phyloP scores from a whole-genome alignment of 495 filamentous ascomycete genomes.

The Neurospora sp. region DNA sequence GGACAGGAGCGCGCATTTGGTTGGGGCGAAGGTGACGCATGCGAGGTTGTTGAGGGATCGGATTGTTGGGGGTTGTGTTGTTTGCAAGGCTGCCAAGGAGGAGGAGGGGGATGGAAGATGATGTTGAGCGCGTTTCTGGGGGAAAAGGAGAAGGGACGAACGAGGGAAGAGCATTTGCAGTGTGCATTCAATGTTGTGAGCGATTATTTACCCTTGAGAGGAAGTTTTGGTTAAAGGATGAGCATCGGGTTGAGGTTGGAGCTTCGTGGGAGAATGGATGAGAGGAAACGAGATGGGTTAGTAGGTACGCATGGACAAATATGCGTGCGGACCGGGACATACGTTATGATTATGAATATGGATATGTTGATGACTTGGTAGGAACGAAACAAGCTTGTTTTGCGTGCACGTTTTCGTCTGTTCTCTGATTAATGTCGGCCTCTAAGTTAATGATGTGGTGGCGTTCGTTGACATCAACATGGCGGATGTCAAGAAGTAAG shows the following conservation, averaged over 20 bases:
- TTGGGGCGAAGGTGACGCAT: conserved; percentile 83
- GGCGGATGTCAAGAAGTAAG: background rate
- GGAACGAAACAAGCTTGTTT: background rate
- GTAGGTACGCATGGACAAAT: background rate
- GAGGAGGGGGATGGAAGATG: background rate
- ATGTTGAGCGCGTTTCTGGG: background rate
- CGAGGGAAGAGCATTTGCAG: background rate
- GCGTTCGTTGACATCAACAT: background rate
- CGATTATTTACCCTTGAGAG: background rate
- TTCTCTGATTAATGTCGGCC: too few species aligned
- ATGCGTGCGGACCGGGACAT: background rate
- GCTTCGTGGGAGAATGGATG: background rate
- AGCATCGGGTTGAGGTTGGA: background rate
- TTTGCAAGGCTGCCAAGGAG: conserved; percentile 34
- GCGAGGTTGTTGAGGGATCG: conserved; percentile 66
- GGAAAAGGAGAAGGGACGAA: background rate
- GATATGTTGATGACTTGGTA: background rate
- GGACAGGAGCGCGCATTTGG: conserved; percentile 30
- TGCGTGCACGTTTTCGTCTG: background rate
- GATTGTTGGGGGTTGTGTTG: conserved; percentile 60
- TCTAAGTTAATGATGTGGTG: too few species aligned
- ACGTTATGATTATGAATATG: background rate
- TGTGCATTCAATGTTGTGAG: background rate
- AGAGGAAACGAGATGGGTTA: background rate
- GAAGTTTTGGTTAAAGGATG: background rate